Conservation (phyloP, 139 green algal species). For the Micractinium sp. region DNA sequence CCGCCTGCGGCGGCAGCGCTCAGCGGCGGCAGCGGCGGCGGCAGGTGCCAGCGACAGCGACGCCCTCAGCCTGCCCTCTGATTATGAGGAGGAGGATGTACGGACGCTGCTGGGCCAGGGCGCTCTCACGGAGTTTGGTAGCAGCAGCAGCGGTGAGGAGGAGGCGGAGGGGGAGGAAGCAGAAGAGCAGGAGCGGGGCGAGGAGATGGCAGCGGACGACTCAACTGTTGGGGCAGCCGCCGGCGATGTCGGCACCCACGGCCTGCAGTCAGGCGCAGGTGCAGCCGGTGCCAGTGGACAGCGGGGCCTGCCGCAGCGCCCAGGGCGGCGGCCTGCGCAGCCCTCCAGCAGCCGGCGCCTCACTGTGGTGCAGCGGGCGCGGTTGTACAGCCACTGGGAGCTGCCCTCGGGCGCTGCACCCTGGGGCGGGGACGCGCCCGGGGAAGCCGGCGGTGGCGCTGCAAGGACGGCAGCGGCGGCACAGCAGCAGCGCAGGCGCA, state of each 20-base stretch:
- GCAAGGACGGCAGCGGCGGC: not conserved
- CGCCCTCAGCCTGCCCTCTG: not conserved
- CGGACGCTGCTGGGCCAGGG: not conserved
- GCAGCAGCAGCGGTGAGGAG: not conserved
- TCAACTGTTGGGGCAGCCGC: not conserved
- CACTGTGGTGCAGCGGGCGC: not conserved
- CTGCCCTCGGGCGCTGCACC: not conserved
- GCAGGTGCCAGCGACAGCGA: not conserved
- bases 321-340: not conserved
- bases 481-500: not conserved
- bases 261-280: not conserved
- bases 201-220: not conserved
- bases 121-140: not conserved
- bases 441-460: not conserved
- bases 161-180: not conserved
- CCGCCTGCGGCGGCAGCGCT: not conserved
- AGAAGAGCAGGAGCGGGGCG: not conserved
- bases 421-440: not conserved
- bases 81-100: not conserved
- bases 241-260: not conserved
- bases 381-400: not conserved
- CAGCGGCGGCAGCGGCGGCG: too few relatives aligned
- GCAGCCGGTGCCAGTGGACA: too few relatives aligned
- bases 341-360: not conserved
- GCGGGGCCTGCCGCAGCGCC: not conserved